A percentile compares a stretch with the other conserved stretches of the same genome.
These are phyloP conservation scores for Metschnikowia borealis DNA, from an alignment of 805 yeast species.

Conservation along the genomic window DNA sequence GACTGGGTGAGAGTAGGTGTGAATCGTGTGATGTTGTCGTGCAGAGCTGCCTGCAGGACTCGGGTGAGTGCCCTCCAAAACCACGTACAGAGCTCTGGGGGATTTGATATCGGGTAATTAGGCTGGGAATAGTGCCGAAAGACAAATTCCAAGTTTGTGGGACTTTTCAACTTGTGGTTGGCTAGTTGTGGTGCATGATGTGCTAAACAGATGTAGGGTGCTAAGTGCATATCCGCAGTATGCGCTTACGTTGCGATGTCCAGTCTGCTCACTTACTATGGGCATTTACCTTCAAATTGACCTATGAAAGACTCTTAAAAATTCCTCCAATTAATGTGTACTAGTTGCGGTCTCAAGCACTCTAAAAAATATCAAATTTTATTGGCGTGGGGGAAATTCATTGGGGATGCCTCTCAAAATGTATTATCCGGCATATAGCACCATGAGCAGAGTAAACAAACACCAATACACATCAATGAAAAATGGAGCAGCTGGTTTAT, in stretches of 20 bases:
- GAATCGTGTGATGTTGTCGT: conserved; percentile 3
- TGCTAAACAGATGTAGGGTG: not conserved
- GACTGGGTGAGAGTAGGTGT: not conserved
- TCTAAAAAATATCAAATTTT: too few species aligned
- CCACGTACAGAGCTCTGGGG: too few species aligned
- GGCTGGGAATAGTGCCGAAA: not conserved
- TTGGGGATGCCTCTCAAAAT: too few species aligned
- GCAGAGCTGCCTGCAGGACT: conserved; percentile 1
- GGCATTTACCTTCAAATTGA: too few species aligned
- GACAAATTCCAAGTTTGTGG: not conserved
- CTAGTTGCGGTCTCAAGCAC: too few species aligned
- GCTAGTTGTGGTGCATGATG: not conserved
- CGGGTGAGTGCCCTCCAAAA: not conserved
- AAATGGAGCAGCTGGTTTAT: too few species aligned
- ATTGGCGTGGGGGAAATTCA: too few species aligned
- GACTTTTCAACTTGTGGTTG: not conserved
- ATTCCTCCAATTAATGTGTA: too few species aligned
- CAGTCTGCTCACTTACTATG: not conserved
- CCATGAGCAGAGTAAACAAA: too few species aligned
- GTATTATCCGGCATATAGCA: too few species aligned
- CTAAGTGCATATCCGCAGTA: not conserved
- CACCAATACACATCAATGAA: too few species aligned
- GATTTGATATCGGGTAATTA: not conserved
- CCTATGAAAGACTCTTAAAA: too few species aligned
- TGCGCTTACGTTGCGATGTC: not conserved